Evolutionary conservation across 495 filamentous ascomycete species (phyloP).

Genomic region (Aeminium ludgeri): DNA sequence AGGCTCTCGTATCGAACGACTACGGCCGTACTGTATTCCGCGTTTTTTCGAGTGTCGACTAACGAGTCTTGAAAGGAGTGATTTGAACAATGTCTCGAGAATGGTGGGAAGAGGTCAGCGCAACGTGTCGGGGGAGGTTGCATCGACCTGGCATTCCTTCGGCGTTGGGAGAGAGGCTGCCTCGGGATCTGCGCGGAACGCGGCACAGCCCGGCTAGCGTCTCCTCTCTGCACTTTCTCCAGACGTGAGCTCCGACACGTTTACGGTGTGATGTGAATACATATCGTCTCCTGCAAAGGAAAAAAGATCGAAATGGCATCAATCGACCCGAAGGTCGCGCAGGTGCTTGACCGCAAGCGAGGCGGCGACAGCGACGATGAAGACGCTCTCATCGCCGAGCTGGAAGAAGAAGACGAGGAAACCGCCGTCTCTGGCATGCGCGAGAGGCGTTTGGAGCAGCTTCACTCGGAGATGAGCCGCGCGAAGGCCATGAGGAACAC

Average conservation of each 20-base stretch:
- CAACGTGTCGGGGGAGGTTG: no score
- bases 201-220: no score
- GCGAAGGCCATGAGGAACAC: constrained; percentile 26
- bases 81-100: no score
- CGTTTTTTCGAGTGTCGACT: no score
- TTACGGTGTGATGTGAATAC: constrained; percentile 2
- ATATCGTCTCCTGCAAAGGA: neutral
- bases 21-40: no score
- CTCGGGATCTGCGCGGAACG: no score
- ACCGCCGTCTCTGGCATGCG: constrained; percentile 43
- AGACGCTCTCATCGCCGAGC: constrained; percentile 52
- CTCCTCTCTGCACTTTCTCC: no score
- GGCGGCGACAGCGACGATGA: constrained; percentile 38
- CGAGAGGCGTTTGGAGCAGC: constrained; percentile 51
- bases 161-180: neutral
- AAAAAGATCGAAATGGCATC: constrained; percentile 4
- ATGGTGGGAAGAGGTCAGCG: no score
- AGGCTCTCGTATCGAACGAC: no score
- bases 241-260: no score
- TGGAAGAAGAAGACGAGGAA: constrained; percentile 53
- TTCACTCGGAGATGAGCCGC: constrained; percentile 44
- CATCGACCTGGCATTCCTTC: no score
- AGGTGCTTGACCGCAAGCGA: constrained; percentile 25
- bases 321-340: constrained; percentile 33
- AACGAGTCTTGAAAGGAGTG: no score